Conservation (phyloP, 176 grass and related monocot species). For the Bolboschoenus planiculmis region DNA sequence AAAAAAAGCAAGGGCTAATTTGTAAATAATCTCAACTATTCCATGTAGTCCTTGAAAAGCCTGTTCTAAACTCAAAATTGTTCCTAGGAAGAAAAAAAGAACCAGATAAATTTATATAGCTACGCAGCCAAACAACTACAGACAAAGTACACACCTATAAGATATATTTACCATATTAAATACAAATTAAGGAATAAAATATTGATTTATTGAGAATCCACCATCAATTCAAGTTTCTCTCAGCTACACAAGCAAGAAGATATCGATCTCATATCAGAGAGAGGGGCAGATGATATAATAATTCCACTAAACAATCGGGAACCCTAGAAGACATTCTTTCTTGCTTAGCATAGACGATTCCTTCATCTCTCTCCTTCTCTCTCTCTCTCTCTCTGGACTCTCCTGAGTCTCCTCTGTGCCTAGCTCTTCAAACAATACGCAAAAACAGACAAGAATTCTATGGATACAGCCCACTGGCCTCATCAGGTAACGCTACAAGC, state of each 20-base stretch:
- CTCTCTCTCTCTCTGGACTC: too few relatives aligned
- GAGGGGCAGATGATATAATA: slow-evolving; percentile 12
- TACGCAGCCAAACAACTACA: slow-evolving; percentile 16
- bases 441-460: slow-evolving; percentile 31
- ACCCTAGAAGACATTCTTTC: slow-evolving; percentile 19
- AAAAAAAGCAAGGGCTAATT: not conserved
- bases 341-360: slow-evolving; percentile 21
- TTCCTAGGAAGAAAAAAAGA: not conserved
- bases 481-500: slow-evolving; percentile 41
- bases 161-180: slow-evolving; percentile 18
- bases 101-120: not conserved
- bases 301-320: slow-evolving; percentile 22
- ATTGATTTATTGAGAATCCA: slow-evolving; percentile 7
- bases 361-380: slow-evolving; percentile 28
- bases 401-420: too few relatives aligned
- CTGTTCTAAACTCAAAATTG: slow-evolving; percentile 2
- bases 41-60: not conserved
- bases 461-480: slow-evolving; percentile 79
- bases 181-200: slow-evolving; percentile 14
- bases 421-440: slow-evolving; percentile 8
- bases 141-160: slow-evolving; percentile 12
- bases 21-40: not conserved
- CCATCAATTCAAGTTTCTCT: slow-evolving; percentile 13
- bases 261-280: slow-evolving; percentile 3
- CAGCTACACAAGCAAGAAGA: not conserved